Conservation (phyloP, 192 early-diverging fungal genomes). For the Geranomyces variabilis region DNA sequence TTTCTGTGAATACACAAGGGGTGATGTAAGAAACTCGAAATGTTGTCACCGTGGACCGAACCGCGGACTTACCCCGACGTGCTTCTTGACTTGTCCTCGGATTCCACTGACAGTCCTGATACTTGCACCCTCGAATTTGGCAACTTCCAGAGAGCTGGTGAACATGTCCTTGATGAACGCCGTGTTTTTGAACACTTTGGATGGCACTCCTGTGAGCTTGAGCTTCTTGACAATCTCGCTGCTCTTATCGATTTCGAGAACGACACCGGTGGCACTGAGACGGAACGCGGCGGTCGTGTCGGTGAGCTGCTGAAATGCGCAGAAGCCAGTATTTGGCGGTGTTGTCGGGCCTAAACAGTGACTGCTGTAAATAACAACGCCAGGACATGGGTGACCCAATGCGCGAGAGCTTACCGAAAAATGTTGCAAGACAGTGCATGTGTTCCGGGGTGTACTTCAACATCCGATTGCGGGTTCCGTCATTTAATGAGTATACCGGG, state of each 20-base stretch:
- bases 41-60: too few relatives aligned
- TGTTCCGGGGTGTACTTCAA: slow-evolving; percentile 99
- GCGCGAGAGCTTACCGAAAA: slow-evolving; percentile 67
- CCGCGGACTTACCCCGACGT: slow-evolving; percentile 54
- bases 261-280: slow-evolving; percentile 93
- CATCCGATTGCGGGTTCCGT: slow-evolving; percentile 86
- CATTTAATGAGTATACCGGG: slow-evolving; percentile 90
- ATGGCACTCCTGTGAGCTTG: slow-evolving; percentile 92
- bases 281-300: slow-evolving; percentile 76
- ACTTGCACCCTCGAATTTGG: slow-evolving; percentile 96
- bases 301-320: slow-evolving; percentile 79
- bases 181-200: slow-evolving; percentile 96
- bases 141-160: slow-evolving; percentile 91
- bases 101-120: slow-evolving; percentile 97
- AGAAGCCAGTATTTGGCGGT: slow-evolving; percentile 96
- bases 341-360: slow-evolving; percentile 76
- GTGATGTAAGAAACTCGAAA: background rate
- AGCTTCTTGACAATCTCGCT: slow-evolving; percentile 99
- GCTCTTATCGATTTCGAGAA: slow-evolving; percentile 90
- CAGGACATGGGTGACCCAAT: background rate
- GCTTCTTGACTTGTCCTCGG: slow-evolving; percentile 97
- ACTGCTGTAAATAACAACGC: background rate
- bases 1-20: slow-evolving; percentile 49
- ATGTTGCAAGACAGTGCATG: slow-evolving; percentile 97
- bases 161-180: slow-evolving; percentile 99